Conservation (phyloP, 2,329 filamentous ascomycete genomes). For the Paecilomyces formosus region DNA sequence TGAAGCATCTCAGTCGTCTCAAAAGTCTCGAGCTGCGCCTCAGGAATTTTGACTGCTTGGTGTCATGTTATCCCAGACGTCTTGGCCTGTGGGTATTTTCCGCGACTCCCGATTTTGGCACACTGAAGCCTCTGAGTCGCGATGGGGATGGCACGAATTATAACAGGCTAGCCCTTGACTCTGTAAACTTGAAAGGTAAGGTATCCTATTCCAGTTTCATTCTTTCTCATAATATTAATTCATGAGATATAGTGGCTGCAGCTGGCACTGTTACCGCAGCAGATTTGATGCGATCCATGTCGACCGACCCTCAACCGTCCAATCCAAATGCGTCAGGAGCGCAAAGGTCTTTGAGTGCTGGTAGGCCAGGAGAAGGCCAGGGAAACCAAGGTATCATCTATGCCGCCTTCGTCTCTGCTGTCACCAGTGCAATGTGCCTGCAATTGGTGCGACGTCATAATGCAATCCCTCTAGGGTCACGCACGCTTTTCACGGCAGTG, state of each 20-base stretch:
- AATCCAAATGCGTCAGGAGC: slow-evolving; percentile 12
- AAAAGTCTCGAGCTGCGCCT: slow-evolving; percentile 31
- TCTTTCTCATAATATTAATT: slow-evolving; percentile 1
- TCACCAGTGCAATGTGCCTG: slow-evolving; percentile 28
- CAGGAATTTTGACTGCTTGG: slow-evolving; percentile 29
- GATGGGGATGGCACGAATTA: slow-evolving; percentile 17
- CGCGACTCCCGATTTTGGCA: slow-evolving; percentile 29
- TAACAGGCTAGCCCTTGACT: slow-evolving; percentile 22
- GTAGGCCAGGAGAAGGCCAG: slow-evolving; percentile 22
- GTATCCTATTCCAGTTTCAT: neutral
- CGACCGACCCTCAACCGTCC: slow-evolving; percentile 19
- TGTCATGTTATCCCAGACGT: slow-evolving; percentile 28
- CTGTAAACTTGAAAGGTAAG: slow-evolving; percentile 26
- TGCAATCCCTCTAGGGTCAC: slow-evolving; percentile 33
- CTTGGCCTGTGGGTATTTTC: slow-evolving; percentile 36
- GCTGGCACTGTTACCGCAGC: slow-evolving; percentile 25
- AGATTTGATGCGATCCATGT: slow-evolving; percentile 29
- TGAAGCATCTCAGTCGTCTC: slow-evolving; percentile 31
- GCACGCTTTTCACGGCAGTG: slow-evolving; percentile 30
- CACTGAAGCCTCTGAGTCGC: slow-evolving; percentile 19
- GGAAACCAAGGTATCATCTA: slow-evolving; percentile 29
- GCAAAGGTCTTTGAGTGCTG: slow-evolving; percentile 17
- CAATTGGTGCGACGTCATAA: slow-evolving; percentile 27
- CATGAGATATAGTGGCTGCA: slow-evolving; percentile 20
- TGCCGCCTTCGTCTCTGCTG: slow-evolving; percentile 31